Base-by-base conservation (phyloP, 176 grass and related monocot genomes). In the Dactylis glomerata region DNA sequence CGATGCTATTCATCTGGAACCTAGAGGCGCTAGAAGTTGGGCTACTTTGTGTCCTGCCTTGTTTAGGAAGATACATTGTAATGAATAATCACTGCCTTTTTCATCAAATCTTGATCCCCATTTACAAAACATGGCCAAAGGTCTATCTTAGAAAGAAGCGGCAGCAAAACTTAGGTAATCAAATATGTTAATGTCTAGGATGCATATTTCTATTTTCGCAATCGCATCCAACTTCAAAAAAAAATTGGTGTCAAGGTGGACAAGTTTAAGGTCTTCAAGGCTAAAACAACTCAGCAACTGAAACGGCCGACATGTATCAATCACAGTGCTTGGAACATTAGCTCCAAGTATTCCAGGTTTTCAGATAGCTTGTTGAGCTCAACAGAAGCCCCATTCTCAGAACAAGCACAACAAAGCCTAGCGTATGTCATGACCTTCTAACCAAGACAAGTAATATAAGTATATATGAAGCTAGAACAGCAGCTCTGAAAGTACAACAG, bases 401-500 rank as follows among this genome's bases (percentile, higher is more conserved):
- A 16, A 73, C 69, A 46, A 73, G 10, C 67, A 69, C 34, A 41
- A 14, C 10, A 1, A 41, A 41, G 36, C 41, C 69, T 73, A 17
- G 42, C n/a, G 49, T 47, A 73, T 31, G 40, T 14, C 12, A 73
- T 24, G 37, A 28, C 42, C 26, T 73, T 30, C 70, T 20, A 75
- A 50, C 72, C 45, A 14, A 75, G 45, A 1, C 16, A 32, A 32
- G 8, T 22, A 26, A 32, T 23, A 31, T 5, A 63, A 59, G 22
- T 28, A 55, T 28, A 55, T 32, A 55, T 11, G 10, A 54, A 34
- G 30, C 30, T 75, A 71, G 5, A 73, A 56, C 19, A 84, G 14
- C 76, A 75, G 68, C 47, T 84, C 79, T 28, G 14, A 10, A 67
- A 84, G 65, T 36, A 65, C 11, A 86, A 24, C 24, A 79, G 55